A percentile compares a stretch with the other conserved stretches of the same genome.
These are phyloP conservation scores for Zarea fungicola DNA, from an alignment of 2,329 filamentous ascomycete genomes.

Conservation along the genomic window DNA sequence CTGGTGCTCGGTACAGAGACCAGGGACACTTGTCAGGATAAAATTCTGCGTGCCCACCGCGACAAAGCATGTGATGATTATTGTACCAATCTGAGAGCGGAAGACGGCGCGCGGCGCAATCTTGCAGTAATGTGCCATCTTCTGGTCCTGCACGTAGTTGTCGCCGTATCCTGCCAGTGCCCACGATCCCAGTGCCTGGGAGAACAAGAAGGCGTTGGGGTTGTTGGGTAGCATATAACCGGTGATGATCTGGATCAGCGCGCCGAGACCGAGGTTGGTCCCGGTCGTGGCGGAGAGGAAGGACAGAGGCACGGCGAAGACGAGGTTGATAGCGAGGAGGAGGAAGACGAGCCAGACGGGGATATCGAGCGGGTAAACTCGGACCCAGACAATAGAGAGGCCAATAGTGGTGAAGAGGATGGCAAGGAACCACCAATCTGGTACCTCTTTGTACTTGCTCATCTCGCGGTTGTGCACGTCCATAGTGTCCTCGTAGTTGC, in stretches of 20 bases:
- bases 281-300: constrained; percentile 41
- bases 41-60: constrained; percentile 41
- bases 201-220: constrained; percentile 19
- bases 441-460: constrained; percentile 37
- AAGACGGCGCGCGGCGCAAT: constrained; percentile 43
- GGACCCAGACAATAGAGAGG: constrained; percentile 24
- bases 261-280: constrained; percentile 36
- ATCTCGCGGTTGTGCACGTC: constrained; percentile 38
- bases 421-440: constrained; percentile 42
- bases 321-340: constrained; percentile 28
- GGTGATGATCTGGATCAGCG: constrained; percentile 36
- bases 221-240: constrained; percentile 20
- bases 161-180: constrained; percentile 30
- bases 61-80: constrained; percentile 41
- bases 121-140: constrained; percentile 47
- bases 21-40: constrained; percentile 33
- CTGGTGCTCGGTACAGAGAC: constrained; percentile 25
- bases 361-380: constrained; percentile 20
- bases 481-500: constrained; percentile 36
- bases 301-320: constrained; percentile 39
- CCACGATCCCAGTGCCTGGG: constrained; percentile 10
- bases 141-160: constrained; percentile 43
- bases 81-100: constrained; percentile 40
- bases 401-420: constrained; percentile 30
- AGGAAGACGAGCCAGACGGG: constrained; percentile 22